Base-by-base conservation (phyloP, 345 rosid genomes). In the Streptanthus diversifolius region DNA sequence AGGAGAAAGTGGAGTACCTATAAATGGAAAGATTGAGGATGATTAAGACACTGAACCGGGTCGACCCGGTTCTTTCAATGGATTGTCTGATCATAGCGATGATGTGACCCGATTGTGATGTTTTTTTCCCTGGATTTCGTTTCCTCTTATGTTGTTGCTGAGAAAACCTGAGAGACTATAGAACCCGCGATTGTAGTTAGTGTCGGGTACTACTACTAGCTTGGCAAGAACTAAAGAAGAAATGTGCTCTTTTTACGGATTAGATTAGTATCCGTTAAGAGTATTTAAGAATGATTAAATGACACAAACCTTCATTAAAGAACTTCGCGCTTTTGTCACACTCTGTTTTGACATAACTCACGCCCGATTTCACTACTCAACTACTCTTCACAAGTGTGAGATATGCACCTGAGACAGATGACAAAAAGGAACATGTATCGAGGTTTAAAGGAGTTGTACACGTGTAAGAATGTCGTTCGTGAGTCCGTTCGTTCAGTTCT, bases 1-100 rank as follows among this genome's bases (percentile, higher is more conserved):
- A 19, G 43, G 43, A 21, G 30, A 10, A 37, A 39, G 22, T 24
- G 18, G 4, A 30, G 58, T 64, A 81, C 87, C 84, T 80, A 81
- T 61, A 69, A 51, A 80, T 7, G 40, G 77, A 70, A 13, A 77
- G 59, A 44, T 56, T 57, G 53, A 79, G 44, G 80, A 70, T 14
- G 79, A 71, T 63, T 70, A 81, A 52, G 73, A 76, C 3, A 1
- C 9, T 47, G 40, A 48, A 70, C 54, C 80, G 45, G 71, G 59
- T 70, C 66, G 71, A 55, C 52, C 61, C 67, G 75, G 32, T 55
- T 76, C 10, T 63, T 18, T 35, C 29, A 14, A 44, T 0, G 52
- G 66, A 27, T 56, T 41, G 30, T 63, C 56, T 19, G 11, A n/a
- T 30, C 80, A 71, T 77, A 57, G 63, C 41, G 58, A 54, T 27